phyloP scores from a whole-genome alignment of 2,329 filamentous ascomycete genomes.

The Calycina marina region DNA sequence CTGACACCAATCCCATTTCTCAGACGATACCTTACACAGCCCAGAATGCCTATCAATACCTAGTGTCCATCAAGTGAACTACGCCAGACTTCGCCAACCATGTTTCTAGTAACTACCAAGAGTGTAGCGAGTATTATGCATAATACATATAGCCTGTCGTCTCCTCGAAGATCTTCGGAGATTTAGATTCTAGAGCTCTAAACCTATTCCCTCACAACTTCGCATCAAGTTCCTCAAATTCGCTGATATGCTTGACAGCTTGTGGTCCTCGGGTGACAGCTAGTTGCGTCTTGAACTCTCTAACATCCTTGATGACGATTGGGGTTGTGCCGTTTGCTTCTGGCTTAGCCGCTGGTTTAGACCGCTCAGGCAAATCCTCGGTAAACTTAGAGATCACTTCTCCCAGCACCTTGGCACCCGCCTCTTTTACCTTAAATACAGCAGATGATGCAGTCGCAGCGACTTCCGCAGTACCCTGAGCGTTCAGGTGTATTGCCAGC shows the following conservation, averaged over 20 bases:
- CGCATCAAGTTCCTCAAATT: constrained; percentile 73
- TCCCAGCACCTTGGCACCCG: constrained; percentile 22
- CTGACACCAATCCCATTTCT: too few species aligned
- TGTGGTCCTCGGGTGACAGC: constrained; percentile 57
- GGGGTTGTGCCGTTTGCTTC: constrained; percentile 35
- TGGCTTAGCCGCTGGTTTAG: constrained; percentile 8
- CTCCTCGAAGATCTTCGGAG: too few species aligned
- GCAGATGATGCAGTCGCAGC: constrained; percentile 21
- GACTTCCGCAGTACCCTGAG: constrained; percentile 43
- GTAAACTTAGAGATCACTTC: constrained; percentile 19
- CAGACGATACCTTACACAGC: too few species aligned
- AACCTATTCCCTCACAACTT: constrained; percentile 52
- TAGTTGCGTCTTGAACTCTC: constrained; percentile 65
- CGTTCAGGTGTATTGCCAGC: constrained; percentile 67
- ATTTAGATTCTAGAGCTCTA: too few species aligned
- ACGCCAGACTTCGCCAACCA: too few species aligned
- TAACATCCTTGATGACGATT: constrained; percentile 60
- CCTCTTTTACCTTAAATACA: constrained; percentile 23
- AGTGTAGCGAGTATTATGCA: too few species aligned
- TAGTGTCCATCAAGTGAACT: too few species aligned
- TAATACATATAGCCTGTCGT: too few species aligned
- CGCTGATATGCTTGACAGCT: constrained; percentile 59
- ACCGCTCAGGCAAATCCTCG: constrained; percentile 20
- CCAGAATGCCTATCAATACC: too few species aligned
- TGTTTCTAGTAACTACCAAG: too few species aligned